These are phyloP conservation scores for Diaporthe caulivora DNA, from an alignment of 2,329 filamentous ascomycete species.

Conservation along the genomic window DNA sequence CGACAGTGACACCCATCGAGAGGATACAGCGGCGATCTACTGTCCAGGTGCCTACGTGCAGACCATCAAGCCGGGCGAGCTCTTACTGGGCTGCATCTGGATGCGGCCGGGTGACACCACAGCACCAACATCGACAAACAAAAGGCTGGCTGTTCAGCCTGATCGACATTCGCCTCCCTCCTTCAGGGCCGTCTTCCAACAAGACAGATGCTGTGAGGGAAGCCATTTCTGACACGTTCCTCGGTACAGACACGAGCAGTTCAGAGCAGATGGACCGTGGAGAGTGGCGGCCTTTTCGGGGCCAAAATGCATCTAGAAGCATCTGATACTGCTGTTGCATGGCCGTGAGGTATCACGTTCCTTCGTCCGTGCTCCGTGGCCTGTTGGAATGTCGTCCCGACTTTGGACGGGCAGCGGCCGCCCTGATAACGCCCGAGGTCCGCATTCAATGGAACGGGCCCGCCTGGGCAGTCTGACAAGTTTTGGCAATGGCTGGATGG, in stretches of 20 bases:
- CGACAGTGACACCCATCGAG: background rate
- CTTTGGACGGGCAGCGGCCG: constrained; percentile 10
- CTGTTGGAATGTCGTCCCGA: constrained; percentile 6
- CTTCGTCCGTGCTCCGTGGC: constrained; percentile 4
- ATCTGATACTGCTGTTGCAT: constrained; percentile 10
- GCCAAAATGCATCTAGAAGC: constrained; percentile 26
- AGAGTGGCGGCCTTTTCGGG: constrained; percentile 20
- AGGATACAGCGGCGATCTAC: constrained; percentile 2
- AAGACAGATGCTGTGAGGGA: background rate
- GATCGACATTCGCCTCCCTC: constrained; percentile 1
- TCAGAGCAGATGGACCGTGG: background rate
- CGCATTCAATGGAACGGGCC: background rate
- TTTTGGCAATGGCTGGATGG: background rate
- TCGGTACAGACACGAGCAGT: background rate
- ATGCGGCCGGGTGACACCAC: constrained; percentile 27
- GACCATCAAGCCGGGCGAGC: background rate
- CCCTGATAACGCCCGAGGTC: constrained; percentile 14
- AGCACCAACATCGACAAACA: constrained; percentile 28
- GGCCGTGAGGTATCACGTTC: constrained; percentile 1
- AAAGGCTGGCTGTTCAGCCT: constrained; percentile 32
- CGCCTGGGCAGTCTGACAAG: background rate
- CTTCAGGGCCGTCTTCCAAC: background rate
- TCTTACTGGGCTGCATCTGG: constrained; percentile 3
- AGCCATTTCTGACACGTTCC: constrained; percentile 12
- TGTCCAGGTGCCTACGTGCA: background rate